Conservation (phyloP, 2,329 filamentous ascomycete genomes). For the Bipolaris bicolor region DNA sequence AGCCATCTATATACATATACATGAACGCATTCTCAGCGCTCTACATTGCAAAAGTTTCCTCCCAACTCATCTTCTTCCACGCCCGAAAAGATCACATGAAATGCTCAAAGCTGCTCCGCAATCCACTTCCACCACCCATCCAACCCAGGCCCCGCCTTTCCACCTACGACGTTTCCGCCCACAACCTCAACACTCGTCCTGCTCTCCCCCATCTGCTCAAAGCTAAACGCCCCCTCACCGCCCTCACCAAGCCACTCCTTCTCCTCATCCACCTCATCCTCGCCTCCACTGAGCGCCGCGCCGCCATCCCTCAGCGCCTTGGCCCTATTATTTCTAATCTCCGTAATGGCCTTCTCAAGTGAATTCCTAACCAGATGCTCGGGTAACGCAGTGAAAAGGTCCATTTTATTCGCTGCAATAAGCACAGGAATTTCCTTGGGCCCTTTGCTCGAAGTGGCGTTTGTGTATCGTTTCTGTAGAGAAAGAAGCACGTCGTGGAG, state of each 20-base stretch:
- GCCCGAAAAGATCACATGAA: too few relatives aligned
- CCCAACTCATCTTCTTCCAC: too few relatives aligned
- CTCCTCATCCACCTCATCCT: conserved; percentile 67
- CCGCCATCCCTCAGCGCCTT: conserved; percentile 85
- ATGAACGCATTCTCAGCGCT: too few relatives aligned
- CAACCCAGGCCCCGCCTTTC: conserved; percentile 70
- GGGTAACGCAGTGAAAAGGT: conserved; percentile 91
- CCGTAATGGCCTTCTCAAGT: conserved; percentile 80
- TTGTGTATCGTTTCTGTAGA: conserved; percentile 74
- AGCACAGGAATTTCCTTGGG: conserved; percentile 73
- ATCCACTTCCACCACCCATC: conserved; percentile 93
- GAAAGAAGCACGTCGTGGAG: conserved; percentile 86
- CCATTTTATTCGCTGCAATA: conserved; percentile 91
- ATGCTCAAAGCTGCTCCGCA: conserved; percentile 68
- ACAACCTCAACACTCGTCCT: conserved; percentile 78
- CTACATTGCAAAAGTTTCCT: too few relatives aligned
- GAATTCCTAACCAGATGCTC: conserved; percentile 73
- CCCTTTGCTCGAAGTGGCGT: conserved; percentile 62
- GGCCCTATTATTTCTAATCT: conserved; percentile 74
- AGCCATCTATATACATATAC: too few relatives aligned
- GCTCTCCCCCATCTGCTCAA: conserved; percentile 82
- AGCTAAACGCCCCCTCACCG: conserved; percentile 77
- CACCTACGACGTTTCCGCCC: conserved; percentile 69
- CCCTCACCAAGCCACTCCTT: conserved; percentile 80
- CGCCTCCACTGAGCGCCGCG: conserved; percentile 66